Percentiles rank a stretch among this genome's conserved stretches.
phyloP scores from a whole-genome alignment of 2,329 filamentous ascomycete species.

The Talaromyces rugulosus region DNA sequence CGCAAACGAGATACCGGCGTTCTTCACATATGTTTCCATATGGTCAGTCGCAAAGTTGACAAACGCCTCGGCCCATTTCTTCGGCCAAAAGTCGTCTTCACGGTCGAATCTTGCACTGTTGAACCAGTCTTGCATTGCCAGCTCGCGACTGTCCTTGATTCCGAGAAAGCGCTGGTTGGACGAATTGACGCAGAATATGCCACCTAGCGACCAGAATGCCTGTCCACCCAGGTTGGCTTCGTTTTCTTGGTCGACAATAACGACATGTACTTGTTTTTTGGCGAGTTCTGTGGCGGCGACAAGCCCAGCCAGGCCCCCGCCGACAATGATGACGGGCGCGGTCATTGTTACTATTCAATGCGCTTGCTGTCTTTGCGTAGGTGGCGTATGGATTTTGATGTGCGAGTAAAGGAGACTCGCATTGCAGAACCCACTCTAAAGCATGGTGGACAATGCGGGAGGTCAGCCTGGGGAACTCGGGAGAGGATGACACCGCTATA shows the following conservation, averaged over 20 bases:
- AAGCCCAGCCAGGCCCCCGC: slow-evolving; percentile 28
- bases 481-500: neutral
- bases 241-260: slow-evolving; percentile 55
- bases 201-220: slow-evolving; percentile 62
- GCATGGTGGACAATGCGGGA: neutral
- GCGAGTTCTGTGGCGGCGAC: slow-evolving; percentile 29
- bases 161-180: slow-evolving; percentile 54
- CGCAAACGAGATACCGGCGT: slow-evolving; percentile 49
- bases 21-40: slow-evolving; percentile 56
- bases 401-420: neutral
- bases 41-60: slow-evolving; percentile 58
- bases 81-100: slow-evolving; percentile 54
- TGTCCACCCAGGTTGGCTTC: slow-evolving; percentile 56
- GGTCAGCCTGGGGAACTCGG: neutral
- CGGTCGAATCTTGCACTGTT: slow-evolving; percentile 57
- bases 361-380: neutral
- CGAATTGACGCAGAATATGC: slow-evolving; percentile 58
- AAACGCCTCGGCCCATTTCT: slow-evolving; percentile 60
- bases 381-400: neutral
- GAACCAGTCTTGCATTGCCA: slow-evolving; percentile 59
- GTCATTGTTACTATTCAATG: neutral
- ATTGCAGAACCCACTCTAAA: neutral
- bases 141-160: slow-evolving; percentile 54
- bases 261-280: slow-evolving; percentile 21
- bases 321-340: slow-evolving; percentile 22